These are phyloP conservation scores for Elaeagnus macrophylla DNA, from an alignment of 306 rosid species.

Conservation along the genomic window DNA sequence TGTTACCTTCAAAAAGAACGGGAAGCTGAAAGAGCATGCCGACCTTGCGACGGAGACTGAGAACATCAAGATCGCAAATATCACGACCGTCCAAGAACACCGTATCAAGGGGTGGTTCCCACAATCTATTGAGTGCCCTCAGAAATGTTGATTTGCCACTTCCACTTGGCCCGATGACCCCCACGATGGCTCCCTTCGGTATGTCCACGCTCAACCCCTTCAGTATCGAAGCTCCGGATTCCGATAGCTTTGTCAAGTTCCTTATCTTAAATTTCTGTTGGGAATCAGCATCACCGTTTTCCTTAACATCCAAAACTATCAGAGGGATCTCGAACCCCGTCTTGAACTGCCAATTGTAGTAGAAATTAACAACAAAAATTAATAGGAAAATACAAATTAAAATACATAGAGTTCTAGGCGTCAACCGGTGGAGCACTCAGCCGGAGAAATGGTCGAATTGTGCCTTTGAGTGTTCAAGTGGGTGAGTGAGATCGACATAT, in stretches of 20 bases:
- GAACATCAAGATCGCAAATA: constrained; percentile 53
- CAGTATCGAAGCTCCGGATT: constrained; percentile 43
- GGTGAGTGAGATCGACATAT: no score
- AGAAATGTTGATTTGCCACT: constrained; percentile 85
- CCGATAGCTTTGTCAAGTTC: constrained; percentile 42
- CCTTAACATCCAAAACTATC: constrained; percentile 26
- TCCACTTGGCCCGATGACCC: constrained; percentile 90
- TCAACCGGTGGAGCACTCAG: no score
- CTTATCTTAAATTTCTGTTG: constrained; percentile 41
- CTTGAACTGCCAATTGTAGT: constrained; percentile 2
- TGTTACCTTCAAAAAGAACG: constrained; percentile 70
- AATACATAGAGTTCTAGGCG: no score
- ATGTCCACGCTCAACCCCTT: constrained; percentile 47
- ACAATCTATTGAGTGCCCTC: constrained; percentile 72
- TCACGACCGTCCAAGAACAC: constrained; percentile 64
- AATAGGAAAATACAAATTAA: no score
- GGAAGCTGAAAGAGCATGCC: constrained; percentile 98
- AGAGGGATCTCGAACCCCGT: constrained; percentile 41
- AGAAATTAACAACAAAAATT: no score
- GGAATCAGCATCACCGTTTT: background rate
- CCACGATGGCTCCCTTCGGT: constrained; percentile 57
- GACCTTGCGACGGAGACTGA: constrained; percentile 75
- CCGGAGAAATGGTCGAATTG: no score
- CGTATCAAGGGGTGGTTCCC: constrained; percentile 70
- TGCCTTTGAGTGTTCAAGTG: no score